Evolutionary conservation across 768 basidiomycete genomes (phyloP).

Genomic region (Hypholoma fasciculare): DNA sequence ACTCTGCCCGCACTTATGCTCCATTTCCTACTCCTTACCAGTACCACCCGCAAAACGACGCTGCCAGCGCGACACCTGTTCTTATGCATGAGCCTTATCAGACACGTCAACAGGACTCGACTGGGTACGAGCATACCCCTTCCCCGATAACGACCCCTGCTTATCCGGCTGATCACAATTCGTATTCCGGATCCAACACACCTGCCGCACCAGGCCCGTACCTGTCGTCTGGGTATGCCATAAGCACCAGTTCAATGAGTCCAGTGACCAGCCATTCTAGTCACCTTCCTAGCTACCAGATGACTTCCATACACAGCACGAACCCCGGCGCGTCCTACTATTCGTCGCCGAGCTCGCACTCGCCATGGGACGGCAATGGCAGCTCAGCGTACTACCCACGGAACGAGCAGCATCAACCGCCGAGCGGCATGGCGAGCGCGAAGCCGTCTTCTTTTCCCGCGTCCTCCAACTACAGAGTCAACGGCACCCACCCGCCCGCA

Average conservation of each 20-base stretch:
- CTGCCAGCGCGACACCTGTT: slow-evolving; percentile 29
- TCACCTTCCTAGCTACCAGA: neutral
- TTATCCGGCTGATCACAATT: slow-evolving; percentile 5
- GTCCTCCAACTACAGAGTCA: neutral
- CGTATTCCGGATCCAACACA: slow-evolving; percentile 9
- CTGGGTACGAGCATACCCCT: slow-evolving; percentile 19
- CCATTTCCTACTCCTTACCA: slow-evolving; percentile 37
- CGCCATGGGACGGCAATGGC: neutral
- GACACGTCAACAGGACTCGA: slow-evolving; percentile 16
- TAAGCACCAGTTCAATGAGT: neutral
- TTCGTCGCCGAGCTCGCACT: neutral
- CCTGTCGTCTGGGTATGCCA: neutral
- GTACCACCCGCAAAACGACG: slow-evolving; percentile 23
- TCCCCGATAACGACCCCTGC: slow-evolving; percentile 18
- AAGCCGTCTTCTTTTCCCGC: neutral
- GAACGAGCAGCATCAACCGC: neutral
- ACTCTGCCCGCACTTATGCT: slow-evolving; percentile 37
- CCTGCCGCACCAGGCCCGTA: slow-evolving; percentile 1
- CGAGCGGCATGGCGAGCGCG: neutral
- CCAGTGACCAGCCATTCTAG: neutral
- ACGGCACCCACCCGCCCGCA: neutral
- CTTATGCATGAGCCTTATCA: slow-evolving; percentile 44
- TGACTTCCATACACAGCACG: neutral
- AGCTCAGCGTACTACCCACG: neutral
- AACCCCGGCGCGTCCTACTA: neutral